Evolutionary conservation across 108 stramenopile genomes (phyloP).

Genomic region (Asterionellopsis glacialis): DNA sequence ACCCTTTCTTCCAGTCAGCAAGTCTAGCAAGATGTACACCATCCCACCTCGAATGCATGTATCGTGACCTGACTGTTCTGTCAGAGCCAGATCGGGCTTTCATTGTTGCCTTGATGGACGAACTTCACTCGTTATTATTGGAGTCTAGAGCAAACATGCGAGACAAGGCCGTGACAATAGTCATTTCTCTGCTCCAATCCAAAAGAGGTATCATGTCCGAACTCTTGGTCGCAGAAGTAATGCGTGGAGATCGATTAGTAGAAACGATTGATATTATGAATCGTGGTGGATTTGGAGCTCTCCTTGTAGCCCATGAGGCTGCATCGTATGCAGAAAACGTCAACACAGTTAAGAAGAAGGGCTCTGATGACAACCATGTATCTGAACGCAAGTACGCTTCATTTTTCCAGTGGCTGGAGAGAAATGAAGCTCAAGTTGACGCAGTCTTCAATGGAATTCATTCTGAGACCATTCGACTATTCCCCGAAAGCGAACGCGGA

Average conservation of each 20-base stretch:
- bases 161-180: constrained; percentile 54
- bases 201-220: constrained; percentile 66
- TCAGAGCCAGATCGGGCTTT: constrained; percentile 69
- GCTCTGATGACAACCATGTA: not conserved
- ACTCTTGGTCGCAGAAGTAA: constrained; percentile 64
- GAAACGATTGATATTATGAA: constrained; percentile 82
- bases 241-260: constrained; percentile 36
- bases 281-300: constrained; percentile 77
- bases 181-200: constrained; percentile 62
- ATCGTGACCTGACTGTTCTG: constrained; percentile 53
- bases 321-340: constrained; percentile 51
- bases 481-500: constrained; percentile 40
- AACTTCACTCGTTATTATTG: constrained; percentile 52
- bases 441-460: constrained; percentile 69
- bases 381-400: constrained; percentile 57
- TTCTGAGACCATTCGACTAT: constrained; percentile 34
- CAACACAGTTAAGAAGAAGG: constrained; percentile 12
- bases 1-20: constrained; percentile 70
- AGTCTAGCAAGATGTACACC: constrained; percentile 53
- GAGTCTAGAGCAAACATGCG: constrained; percentile 53
- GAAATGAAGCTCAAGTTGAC: constrained; percentile 51
- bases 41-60: constrained; percentile 27
- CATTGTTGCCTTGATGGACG: constrained; percentile 66
- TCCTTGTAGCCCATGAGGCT: constrained; percentile 71
- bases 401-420: constrained; percentile 82